phyloP scores from a whole-genome alignment of 441 rosid species.

The Corymbia citriodora region DNA sequence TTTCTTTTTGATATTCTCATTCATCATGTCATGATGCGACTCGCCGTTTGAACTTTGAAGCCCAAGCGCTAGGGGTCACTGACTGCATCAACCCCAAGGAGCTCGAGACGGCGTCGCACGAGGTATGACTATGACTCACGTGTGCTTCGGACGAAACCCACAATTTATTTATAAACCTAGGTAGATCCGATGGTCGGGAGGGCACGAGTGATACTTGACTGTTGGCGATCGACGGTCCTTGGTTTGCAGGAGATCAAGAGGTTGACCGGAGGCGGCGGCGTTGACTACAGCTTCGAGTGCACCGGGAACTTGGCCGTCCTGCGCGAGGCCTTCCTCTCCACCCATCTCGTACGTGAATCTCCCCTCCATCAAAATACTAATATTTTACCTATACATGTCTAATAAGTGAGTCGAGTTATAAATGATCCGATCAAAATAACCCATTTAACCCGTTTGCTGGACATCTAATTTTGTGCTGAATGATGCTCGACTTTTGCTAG shows the following conservation, averaged over 20 bases:
- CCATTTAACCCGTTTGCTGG: background rate
- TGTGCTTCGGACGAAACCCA: background rate
- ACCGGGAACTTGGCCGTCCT: constrained; percentile 19
- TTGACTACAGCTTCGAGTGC: constrained; percentile 42
- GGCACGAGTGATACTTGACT: background rate
- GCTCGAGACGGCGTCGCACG: constrained; percentile 16
- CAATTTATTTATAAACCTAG: no score
- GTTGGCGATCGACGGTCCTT: background rate
- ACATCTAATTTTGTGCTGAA: background rate
- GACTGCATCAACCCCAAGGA: constrained; percentile 29
- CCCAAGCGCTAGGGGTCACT: constrained; percentile 26
- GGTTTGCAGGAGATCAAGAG: constrained; percentile 24
- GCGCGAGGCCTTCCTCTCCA: constrained; percentile 37
- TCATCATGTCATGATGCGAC: background rate
- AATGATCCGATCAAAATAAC: no score
- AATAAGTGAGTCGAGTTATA: no score
- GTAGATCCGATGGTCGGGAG: background rate
- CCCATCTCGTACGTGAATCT: constrained; percentile 17
- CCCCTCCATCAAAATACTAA: no score
- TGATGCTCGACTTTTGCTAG: background rate
- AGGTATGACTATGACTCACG: constrained; percentile 13
- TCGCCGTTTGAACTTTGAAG: constrained; percentile 10
- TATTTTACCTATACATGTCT: no score
- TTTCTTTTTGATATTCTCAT: background rate
- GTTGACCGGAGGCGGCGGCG: constrained; percentile 32